Base-by-base conservation (phyloP, 1,284 basidiomycete genomes). In the Xerocomus amazonicus region DNA sequence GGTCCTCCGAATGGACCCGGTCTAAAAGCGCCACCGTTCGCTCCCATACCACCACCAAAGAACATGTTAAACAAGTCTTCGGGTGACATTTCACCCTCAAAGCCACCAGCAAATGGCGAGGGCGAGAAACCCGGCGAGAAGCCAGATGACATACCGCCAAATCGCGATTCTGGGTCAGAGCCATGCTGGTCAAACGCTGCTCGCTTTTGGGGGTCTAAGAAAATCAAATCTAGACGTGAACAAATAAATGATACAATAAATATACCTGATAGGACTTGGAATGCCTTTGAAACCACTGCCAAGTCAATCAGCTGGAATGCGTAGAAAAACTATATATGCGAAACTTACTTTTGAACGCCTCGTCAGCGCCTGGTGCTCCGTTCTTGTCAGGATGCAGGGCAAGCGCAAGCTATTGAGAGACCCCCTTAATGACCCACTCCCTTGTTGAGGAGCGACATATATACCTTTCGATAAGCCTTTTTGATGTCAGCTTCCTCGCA, bases 1-100 rank as follows among this genome's bases (percentile, higher is more conserved):
- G 67, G 57, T 50, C 51, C 80, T 16, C 79, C 75, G 53, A 73
- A 74, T 31, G 67, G 63, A 6, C 69, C 54, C n/a, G 62, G 68
- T 44, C 70, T 73, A 54, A 75, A 73, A 34, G 67, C 68, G 45
- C 71, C 72, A 4, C 66, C 69, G 42, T 75, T 73, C 48, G 79
- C 78, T 52, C 73, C 73, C 36, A 69, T 70, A 2, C 74, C 75
- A 7, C 74, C 75, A 16, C 73, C 94, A 67, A 99, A 99, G 81
- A 99, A 98, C 90, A 97, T 95, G 66, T 97, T 96, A 78, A 99
- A 99, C 47, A 99, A 66, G 56, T 99, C 96, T 70, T 97, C 93
- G 1, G 96, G 93, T 52, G 90, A 93, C 59, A 99, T 77, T 66
- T 97, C 95, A 46, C 84, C 84, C 9, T 91, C 89, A 59, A 88